phyloP scores from a whole-genome alignment of 164 flowering plant species.

The Aristolochia contorta region DNA sequence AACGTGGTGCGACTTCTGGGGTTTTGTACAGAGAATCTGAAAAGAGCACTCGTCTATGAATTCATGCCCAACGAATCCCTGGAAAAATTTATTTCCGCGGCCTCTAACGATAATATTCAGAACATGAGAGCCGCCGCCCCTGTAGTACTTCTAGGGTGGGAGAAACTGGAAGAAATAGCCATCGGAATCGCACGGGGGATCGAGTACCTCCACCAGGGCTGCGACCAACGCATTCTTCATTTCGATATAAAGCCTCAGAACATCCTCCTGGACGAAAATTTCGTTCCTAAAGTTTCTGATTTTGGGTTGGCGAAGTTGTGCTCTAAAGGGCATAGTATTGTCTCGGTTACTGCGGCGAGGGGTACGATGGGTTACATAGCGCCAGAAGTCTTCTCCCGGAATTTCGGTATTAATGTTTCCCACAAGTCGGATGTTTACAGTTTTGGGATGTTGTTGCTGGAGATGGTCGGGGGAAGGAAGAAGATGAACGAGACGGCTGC shows the following conservation, averaged over 20 bases:
- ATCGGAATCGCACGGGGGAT: conserved; percentile 21
- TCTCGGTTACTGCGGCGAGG: conserved; percentile 1
- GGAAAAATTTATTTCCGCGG: conserved; percentile 15
- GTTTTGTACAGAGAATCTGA: conserved; percentile 10
- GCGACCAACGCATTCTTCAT: conserved; percentile 19
- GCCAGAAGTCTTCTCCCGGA: neutral
- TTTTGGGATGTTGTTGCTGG: conserved; percentile 20
- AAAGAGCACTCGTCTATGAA: conserved; percentile 18
- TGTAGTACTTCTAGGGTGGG: conserved; percentile 1
- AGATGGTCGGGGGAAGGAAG: conserved; percentile 13
- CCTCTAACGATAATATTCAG: too few relatives aligned
- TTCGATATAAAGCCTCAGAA: conserved; percentile 22
- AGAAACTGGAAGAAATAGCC: conserved; percentile 11
- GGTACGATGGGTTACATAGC: conserved; percentile 19
- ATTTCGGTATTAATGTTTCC: conserved; percentile 3
- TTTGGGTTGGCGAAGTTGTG: conserved; percentile 22
- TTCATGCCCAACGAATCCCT: conserved; percentile 26
- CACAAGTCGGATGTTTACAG: conserved; percentile 22
- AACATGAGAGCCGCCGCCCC: too few relatives aligned
- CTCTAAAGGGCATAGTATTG: conserved; percentile 8
- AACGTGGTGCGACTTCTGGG: conserved; percentile 19
- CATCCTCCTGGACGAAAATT: conserved; percentile 7
- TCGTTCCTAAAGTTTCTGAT: conserved; percentile 10
- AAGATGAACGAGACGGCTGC: neutral
- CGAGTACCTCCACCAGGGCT: conserved; percentile 25